Evolutionary conservation across 768 basidiomycete genomes (phyloP), one percentile per base, ranked within the genome.

Genomic region (Collybiopsis luxurians): DNA sequence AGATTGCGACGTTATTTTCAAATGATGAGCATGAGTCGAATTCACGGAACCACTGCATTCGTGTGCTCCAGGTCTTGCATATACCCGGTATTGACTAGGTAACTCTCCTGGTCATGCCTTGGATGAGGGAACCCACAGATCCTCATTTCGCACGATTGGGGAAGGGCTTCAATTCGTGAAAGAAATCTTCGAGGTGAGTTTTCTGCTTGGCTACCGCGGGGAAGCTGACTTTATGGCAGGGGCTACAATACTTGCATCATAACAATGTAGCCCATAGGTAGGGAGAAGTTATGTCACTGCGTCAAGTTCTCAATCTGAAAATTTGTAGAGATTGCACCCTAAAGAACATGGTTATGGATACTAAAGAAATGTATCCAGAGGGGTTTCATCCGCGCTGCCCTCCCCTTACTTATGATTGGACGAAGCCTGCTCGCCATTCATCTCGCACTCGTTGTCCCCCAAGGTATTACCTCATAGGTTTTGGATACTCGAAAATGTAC

Each of bases 401-500:
- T 6, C 23, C 23, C 6, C 40, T 26, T 3, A 46, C 23, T 12
- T 55, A 47, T 17, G 45, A 55, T 30, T 55, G 54, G 54, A 48
- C 11, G 9, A 24, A 27, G 27, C 13, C 59, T 44, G 34, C 24
- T 4, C 51, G 61, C 66, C 56, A 63, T 60, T 26, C 69, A 68
- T 0, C 63, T 67, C 4, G 30, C 17, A 73, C 71, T 0, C 64
- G 69, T 30, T 59, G 62, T 6, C 70, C 68, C 1, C 68, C 66
- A 2, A 70, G 64, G 47, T 77, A 75, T 43, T 75, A 73, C 40
- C 65, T 74, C 50, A 75, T 73, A 5, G 74, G 76, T 52, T 77
- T 77, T 60, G 76, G 71, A 1, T 53, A 72, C 2, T 71, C 76
- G 0, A 53, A 65, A 0, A 64, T 39, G 1, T 75, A 68, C 50